phyloP scores from a whole-genome alignment of 129 eudicot species.

The Ambrosia trifida region DNA sequence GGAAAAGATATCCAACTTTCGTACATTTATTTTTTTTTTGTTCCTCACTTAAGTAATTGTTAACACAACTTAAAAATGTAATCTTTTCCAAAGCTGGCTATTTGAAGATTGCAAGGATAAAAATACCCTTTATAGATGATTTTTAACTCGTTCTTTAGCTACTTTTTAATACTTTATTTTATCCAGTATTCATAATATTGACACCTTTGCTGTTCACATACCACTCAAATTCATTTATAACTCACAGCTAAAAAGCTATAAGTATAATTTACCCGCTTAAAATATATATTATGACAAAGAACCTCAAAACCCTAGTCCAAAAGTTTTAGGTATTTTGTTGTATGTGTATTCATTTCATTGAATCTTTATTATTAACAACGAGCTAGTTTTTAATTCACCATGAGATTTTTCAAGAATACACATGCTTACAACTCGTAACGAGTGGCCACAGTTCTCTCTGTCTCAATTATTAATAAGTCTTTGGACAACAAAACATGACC shows the following conservation, averaged over 20 bases:
- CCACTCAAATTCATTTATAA: too few species aligned
- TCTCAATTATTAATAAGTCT: conserved; percentile 53
- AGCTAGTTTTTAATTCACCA: conserved; percentile 12
- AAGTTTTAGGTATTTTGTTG: background rate
- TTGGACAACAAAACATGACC: conserved; percentile 55
- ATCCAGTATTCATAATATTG: too few species aligned
- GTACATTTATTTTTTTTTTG: background rate
- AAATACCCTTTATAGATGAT: too few species aligned
- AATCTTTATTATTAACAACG: background rate
- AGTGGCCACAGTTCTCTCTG: conserved; percentile 60
- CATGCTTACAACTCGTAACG: conserved; percentile 34
- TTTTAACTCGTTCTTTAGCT: too few species aligned
- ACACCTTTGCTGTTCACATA: too few species aligned
- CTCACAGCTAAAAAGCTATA: too few species aligned
- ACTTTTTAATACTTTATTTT: too few species aligned
- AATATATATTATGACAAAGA: background rate
- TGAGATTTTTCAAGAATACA: conserved; percentile 4
- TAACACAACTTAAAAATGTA: background rate
- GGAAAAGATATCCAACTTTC: background rate
- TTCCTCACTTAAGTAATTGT: background rate
- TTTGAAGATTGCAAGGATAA: too few species aligned
- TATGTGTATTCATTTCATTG: background rate
- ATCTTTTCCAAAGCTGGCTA: too few species aligned
- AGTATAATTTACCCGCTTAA: background rate
- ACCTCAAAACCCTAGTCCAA: background rate